Evolutionary conservation across 164 flowering plant species (phyloP).

Genomic region (Tetrastigma voinierianum): DNA sequence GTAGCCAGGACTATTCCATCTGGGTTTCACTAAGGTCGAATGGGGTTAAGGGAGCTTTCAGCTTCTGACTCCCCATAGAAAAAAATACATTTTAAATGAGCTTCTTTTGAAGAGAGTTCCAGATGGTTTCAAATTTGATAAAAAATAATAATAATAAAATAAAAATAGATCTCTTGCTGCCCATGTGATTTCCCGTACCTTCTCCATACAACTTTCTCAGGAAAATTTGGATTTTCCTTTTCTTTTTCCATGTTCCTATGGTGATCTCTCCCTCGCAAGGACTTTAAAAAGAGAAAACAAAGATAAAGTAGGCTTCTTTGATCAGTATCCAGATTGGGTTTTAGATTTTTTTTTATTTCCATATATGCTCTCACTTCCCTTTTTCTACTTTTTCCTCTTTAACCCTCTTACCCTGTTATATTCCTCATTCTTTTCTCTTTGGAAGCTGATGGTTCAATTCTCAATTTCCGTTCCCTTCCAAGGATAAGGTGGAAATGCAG

Average conservation of each 20-base stretch:
- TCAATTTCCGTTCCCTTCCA: slow-evolving; percentile 10
- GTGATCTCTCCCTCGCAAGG: background rate
- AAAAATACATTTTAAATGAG: slow-evolving; percentile 4
- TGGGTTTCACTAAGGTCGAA: background rate
- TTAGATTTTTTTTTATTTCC: background rate
- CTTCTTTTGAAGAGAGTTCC: slow-evolving; percentile 10
- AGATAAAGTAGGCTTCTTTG: slow-evolving; percentile 3
- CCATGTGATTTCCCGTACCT: background rate
- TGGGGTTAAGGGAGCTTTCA: background rate
- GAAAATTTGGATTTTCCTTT: slow-evolving; percentile 1
- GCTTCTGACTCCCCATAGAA: background rate
- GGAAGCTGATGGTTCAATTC: slow-evolving; percentile 10
- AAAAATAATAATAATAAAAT: too few species aligned
- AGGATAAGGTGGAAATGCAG: slow-evolving; percentile 50
- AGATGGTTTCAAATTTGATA: slow-evolving; percentile 3
- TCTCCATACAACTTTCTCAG: background rate
- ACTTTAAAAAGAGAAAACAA: background rate
- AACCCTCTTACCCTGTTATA: too few species aligned
- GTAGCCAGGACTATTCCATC: background rate
- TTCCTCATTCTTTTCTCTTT: background rate
- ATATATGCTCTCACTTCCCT: background rate
- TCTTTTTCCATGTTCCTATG: background rate
- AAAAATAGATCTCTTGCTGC: background rate
- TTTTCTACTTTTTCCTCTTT: background rate
- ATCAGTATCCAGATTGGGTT: background rate